Conservation (phyloP, 495 filamentous ascomycete genomes). For the Lasiosphaeris hirsuta region DNA sequence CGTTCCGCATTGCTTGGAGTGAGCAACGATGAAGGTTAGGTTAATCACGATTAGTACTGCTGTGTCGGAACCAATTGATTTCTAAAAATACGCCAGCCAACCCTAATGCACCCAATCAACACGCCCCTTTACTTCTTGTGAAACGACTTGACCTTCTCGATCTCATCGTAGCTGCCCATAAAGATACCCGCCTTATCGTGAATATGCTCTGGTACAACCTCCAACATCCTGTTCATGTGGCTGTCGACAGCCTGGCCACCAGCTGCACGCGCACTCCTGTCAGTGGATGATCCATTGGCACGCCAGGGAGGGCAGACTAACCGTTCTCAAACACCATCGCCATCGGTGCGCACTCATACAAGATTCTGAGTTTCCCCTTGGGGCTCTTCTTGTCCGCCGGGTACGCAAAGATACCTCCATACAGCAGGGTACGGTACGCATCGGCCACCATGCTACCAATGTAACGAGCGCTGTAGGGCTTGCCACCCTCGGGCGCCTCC, state of each 20-base stretch:
- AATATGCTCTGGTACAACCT: conserved; percentile 86
- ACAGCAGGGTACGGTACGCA: conserved; percentile 91
- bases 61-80: not conserved
- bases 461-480: conserved; percentile 93
- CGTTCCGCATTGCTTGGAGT: too few species aligned
- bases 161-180: conserved; percentile 89
- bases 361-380: conserved; percentile 94
- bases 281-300: not conserved
- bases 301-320: conserved; percentile 45
- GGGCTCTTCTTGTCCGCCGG: conserved; percentile 96
- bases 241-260: conserved; percentile 90
- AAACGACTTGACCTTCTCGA: conserved; percentile 87
- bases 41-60: too few species aligned
- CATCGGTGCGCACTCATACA: conserved; percentile 99
- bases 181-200: conserved; percentile 96
- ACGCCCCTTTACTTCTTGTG: conserved; percentile 35
- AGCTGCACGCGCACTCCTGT: conserved; percentile 43
- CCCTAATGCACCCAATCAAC: conserved; percentile 2
- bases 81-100: not conserved
- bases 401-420: conserved; percentile 96
- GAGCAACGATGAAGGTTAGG: not conserved
- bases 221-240: conserved; percentile 83
- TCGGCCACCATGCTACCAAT: conserved; percentile 98
- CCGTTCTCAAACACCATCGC: conserved; percentile 98
- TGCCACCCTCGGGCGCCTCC: conserved; percentile 61